These are phyloP conservation scores for Orbilia blumenaviensis DNA, from an alignment of 2,329 filamentous ascomycete genomes.

Conservation along the genomic window DNA sequence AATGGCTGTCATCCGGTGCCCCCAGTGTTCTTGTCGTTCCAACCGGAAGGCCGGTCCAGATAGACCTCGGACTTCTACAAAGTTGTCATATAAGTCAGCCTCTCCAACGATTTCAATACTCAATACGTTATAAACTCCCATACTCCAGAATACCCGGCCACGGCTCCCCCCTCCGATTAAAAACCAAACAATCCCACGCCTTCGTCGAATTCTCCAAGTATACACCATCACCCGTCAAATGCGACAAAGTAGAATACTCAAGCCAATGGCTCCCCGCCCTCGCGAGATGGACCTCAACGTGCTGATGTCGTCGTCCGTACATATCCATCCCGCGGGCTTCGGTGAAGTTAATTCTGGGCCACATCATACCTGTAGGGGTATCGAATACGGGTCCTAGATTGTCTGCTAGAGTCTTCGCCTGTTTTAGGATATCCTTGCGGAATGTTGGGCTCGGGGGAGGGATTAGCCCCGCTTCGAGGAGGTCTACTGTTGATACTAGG, in stretches of 20 bases:
- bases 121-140: too few relatives aligned
- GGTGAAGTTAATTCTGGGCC: slow-evolving; percentile 58
- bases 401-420: slow-evolving; percentile 75
- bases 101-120: too few relatives aligned
- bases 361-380: slow-evolving; percentile 74
- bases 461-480: slow-evolving; percentile 63
- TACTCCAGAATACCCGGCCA: slow-evolving; percentile 62
- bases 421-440: slow-evolving; percentile 67
- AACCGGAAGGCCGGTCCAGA: slow-evolving; percentile 61
- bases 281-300: slow-evolving; percentile 62
- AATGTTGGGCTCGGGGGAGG: slow-evolving; percentile 59
- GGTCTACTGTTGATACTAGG: slow-evolving; percentile 73
- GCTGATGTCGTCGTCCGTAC: slow-evolving; percentile 42
- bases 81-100: not conserved
- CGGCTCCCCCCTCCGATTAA: slow-evolving; percentile 58
- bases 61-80: slow-evolving; percentile 61
- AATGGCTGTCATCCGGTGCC: slow-evolving; percentile 61
- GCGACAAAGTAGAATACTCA: slow-evolving; percentile 62
- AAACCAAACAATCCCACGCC: slow-evolving; percentile 64
- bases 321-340: slow-evolving; percentile 9
- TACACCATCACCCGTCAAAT: slow-evolving; percentile 61
- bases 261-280: slow-evolving; percentile 63
- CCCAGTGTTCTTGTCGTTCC: slow-evolving; percentile 62
- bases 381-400: slow-evolving; percentile 80
- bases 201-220: slow-evolving; percentile 62